Evolutionary conservation across 2,329 filamentous ascomycete genomes (phyloP).

Genomic region (Catunica adiposa): DNA sequence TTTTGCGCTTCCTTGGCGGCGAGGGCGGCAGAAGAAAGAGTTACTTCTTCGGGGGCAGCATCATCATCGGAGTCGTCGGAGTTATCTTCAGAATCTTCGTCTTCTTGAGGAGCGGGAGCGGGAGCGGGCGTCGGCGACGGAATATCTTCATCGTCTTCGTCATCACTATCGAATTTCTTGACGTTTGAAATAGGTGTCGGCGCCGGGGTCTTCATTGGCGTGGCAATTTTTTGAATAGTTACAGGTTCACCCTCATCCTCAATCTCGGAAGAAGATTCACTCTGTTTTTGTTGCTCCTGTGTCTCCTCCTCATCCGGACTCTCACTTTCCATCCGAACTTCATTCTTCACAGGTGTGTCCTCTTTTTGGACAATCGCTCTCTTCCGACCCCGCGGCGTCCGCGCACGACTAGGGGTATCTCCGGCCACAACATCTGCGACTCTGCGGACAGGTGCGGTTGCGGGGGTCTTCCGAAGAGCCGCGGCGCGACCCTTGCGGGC

Average conservation of each 20-base stretch:
- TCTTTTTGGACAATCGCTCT: background rate
- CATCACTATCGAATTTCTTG: constrained; percentile 13
- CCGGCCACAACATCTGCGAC: background rate
- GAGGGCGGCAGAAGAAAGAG: constrained; percentile 31
- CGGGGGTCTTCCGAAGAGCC: background rate
- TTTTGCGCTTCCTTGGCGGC: constrained; percentile 30
- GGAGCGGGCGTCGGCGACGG: background rate
- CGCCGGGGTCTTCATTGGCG: background rate
- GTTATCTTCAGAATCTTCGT: background rate
- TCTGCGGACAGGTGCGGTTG: background rate
- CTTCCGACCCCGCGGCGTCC: background rate
- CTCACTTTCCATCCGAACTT: background rate
- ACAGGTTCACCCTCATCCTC: background rate
- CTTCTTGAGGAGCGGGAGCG: background rate
- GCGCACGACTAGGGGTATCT: background rate
- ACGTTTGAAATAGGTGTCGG: background rate
- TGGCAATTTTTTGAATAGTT: background rate
- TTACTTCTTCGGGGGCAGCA: constrained; percentile 43
- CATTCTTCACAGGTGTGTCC: background rate
- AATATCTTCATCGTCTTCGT: constrained; percentile 3
- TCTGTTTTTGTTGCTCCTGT: background rate
- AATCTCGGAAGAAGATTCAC: background rate
- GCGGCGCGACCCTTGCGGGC: background rate
- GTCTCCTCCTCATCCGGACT: background rate
- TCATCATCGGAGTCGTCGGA: constrained; percentile 33